These are phyloP conservation scores for Melanopsichium pennsylvanicum DNA, from an alignment of 1,284 basidiomycete genomes.

Conservation along the genomic window DNA sequence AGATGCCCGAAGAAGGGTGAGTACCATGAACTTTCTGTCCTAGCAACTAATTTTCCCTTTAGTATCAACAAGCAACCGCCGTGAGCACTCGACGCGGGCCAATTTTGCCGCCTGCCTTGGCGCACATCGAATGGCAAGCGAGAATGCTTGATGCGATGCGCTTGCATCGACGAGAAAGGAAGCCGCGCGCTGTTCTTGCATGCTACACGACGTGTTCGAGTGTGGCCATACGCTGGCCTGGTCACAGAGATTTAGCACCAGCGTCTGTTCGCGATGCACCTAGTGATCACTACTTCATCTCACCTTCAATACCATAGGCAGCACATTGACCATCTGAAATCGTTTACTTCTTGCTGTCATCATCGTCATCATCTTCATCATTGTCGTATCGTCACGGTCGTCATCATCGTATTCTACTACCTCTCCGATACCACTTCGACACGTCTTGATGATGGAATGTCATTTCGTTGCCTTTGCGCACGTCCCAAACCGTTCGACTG, in stretches of 20 bases:
- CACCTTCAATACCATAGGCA: constrained; percentile 6
- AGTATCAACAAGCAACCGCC: too few relatives aligned
- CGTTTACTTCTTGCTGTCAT: constrained; percentile 7
- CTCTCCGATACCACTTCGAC: constrained; percentile 5
- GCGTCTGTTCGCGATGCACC: too few relatives aligned
- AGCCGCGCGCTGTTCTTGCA: too few relatives aligned
- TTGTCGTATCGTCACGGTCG: constrained; percentile 5
- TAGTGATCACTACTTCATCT: neutral
- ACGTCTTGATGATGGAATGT: constrained; percentile 30
- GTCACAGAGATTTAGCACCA: too few relatives aligned
- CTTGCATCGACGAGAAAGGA: too few relatives aligned
- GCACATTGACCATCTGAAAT: constrained; percentile 22
- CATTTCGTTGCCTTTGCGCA: constrained; percentile 14
- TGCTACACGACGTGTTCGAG: too few relatives aligned
- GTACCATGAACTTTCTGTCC: constrained; percentile 66
- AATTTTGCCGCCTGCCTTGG: constrained; percentile 14
- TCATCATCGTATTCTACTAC: constrained; percentile 4
- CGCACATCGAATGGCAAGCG: too few relatives aligned
- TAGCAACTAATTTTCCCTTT: too few relatives aligned
- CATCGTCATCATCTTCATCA: neutral
- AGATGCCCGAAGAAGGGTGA: constrained; percentile 99
- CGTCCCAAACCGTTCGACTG: constrained; percentile 5
- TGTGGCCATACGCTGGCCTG: too few relatives aligned
- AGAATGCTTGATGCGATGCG: constrained; percentile 23
- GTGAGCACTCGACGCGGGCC: too few relatives aligned